Conservation (phyloP, 1,284 basidiomycete species). For the Agroathelia rolfsii region DNA sequence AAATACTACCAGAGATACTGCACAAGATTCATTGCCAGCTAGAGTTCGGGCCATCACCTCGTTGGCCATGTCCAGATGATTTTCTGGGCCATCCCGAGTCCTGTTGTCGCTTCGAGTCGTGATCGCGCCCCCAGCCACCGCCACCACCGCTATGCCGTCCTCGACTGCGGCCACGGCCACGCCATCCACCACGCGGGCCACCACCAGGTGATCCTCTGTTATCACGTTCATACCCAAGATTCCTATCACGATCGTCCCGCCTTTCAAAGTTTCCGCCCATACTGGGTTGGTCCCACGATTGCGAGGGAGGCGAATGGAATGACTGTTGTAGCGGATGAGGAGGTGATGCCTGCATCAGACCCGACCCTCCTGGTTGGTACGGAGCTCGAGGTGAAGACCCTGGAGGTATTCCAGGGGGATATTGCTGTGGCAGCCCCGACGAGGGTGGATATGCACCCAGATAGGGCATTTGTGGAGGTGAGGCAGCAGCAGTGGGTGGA, state of each 20-base stretch:
- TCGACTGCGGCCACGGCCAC: slow-evolving; percentile 19
- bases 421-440: slow-evolving; percentile 10
- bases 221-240: slow-evolving; percentile 16
- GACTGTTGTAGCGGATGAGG: slow-evolving; percentile 3
- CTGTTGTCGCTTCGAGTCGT: no score
- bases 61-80: slow-evolving; percentile 10
- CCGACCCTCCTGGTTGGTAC: slow-evolving; percentile 4
- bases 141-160: slow-evolving; percentile 12
- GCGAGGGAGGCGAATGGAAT: slow-evolving; percentile 7
- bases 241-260: slow-evolving; percentile 1
- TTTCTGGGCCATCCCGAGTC: no score
- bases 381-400: slow-evolving; percentile 8
- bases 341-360: slow-evolving; percentile 3
- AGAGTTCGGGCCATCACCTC: slow-evolving; percentile 10
- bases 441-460: slow-evolving; percentile 12
- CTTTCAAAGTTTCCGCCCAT: slow-evolving; percentile 6
- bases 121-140: slow-evolving; percentile 7
- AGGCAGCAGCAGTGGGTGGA: slow-evolving; percentile 8
- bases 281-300: slow-evolving; percentile 2
- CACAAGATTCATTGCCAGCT: slow-evolving; percentile 14
- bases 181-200: slow-evolving; percentile 14
- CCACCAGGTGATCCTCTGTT: slow-evolving; percentile 3
- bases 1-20: no score
- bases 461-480: slow-evolving; percentile 5
- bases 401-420: slow-evolving; percentile 9